Evolutionary conservation across 306 rosid genomes (phyloP), one percentile per base, ranked within the genome.

Genomic region (Alnus glutinosa): DNA sequence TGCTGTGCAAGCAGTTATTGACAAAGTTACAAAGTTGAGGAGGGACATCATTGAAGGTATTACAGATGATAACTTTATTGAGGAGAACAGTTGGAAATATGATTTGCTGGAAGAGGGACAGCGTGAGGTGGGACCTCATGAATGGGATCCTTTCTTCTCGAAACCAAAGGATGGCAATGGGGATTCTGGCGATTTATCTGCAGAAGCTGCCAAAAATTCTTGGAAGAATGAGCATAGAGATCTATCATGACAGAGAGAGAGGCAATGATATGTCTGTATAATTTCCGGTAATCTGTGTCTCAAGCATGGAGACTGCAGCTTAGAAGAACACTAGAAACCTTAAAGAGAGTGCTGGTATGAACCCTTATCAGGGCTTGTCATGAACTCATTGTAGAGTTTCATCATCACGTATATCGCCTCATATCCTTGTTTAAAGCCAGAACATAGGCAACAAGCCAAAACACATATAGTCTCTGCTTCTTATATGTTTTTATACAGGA

Each of bases 131-230:
- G 98, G 99, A 76, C 83, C 98, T 82, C 99, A 96, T 79, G 99
- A 88, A 86, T 96, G 99, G 99, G 99, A 96, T 87, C 97, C 96
- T 71, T 93, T 96, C 96, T 96, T 96, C 87, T 93, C 99, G 0
- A 93, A 96, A 85, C 98, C 98, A 3, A 96, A 93, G 83, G 94
- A 89, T 30, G 96, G 83, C 10, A 84, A 76, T 67, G 89, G 79
- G 23, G 93, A 95, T 71, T 91, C 98, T 68, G 73, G 34, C 62
- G 90, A 90, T 74, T 78, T 83, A 39, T 86, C 97, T 64, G 89
- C 91, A 0, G 86, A 86, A 83, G 97, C 86, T 84, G 98, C 97
- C 1, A 91, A 95, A 85, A 95, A 91, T 36, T 95, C 98, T 37
- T 91, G 94, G 97, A 88, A 91, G 75, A 95, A 79, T 76, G 99